Evolutionary conservation across 441 rosid genomes (phyloP).

Genomic region (Omphalea diandra): DNA sequence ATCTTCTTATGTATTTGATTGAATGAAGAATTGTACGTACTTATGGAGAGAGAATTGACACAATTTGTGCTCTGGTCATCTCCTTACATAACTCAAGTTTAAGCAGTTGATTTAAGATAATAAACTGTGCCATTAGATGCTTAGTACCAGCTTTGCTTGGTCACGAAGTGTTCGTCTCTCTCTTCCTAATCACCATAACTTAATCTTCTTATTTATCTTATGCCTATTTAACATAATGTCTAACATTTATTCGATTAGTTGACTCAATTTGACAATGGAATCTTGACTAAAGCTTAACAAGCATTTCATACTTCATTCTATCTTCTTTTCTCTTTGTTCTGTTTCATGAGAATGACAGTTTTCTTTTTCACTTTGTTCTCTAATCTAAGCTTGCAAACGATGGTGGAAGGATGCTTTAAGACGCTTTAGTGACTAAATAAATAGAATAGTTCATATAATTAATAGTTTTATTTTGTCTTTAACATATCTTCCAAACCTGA

Average conservation of each 20-base stretch:
- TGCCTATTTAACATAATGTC: constrained; percentile 22
- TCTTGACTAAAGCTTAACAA: constrained; percentile 32
- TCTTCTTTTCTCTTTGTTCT: constrained; percentile 16
- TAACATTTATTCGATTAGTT: constrained; percentile 23
- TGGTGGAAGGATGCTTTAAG: too few species aligned
- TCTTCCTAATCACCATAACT: background rate
- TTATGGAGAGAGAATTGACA: too few species aligned
- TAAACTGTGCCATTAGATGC: constrained; percentile 20
- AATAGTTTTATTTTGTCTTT: background rate
- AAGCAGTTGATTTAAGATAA: constrained; percentile 26
- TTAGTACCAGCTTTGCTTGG: too few species aligned
- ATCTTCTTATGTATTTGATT: background rate
- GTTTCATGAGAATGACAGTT: constrained; percentile 18
- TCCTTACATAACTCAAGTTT: too few species aligned
- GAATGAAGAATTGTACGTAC: background rate
- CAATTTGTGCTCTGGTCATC: background rate
- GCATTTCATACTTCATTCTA: constrained; percentile 42
- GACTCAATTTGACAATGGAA: constrained; percentile 35
- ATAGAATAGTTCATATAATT: background rate
- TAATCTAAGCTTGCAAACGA: too few species aligned
- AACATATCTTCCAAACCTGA: background rate
- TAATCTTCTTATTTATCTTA: constrained; percentile 22
- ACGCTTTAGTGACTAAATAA: background rate
- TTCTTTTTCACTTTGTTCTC: too few species aligned
- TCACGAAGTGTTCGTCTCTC: too few species aligned